phyloP scores from a whole-genome alignment of 345 rosid genomes.

The Streptanthus diversifolius region DNA sequence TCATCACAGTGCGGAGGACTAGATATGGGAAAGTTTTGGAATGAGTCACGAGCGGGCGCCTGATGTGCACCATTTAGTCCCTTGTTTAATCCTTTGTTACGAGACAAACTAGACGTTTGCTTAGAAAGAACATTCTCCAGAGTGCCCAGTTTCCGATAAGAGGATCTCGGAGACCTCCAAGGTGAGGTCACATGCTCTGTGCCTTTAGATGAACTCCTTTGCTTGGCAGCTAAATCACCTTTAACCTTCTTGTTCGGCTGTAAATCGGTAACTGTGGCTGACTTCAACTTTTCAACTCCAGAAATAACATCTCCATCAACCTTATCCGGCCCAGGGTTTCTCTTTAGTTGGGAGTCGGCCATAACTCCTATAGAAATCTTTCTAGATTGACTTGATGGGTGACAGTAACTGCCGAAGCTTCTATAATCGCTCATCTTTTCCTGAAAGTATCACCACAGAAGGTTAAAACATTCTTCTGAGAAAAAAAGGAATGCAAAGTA shows the following conservation, averaged over 20 bases:
- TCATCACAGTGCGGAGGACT: slow-evolving; percentile 36
- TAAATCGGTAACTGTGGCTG: slow-evolving; percentile 26
- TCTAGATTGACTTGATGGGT: slow-evolving; percentile 64
- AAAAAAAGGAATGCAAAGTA: neutral
- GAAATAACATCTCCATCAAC: slow-evolving; percentile 32
- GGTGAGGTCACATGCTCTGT: slow-evolving; percentile 48
- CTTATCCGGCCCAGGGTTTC: slow-evolving; percentile 35
- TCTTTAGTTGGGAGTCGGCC: slow-evolving; percentile 47
- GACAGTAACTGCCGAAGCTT: slow-evolving; percentile 55
- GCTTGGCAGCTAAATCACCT: slow-evolving; percentile 30
- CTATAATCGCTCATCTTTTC: slow-evolving; percentile 52
- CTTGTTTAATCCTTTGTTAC: slow-evolving; percentile 36
- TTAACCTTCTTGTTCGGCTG: slow-evolving; percentile 35
- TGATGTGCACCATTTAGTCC: slow-evolving; percentile 37
- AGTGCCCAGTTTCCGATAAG: slow-evolving; percentile 35
- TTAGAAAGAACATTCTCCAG: slow-evolving; percentile 34
- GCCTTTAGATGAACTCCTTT: slow-evolving; percentile 41
- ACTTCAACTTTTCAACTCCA: slow-evolving; percentile 33
- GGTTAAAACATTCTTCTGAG: neutral
- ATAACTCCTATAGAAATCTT: slow-evolving; percentile 83
- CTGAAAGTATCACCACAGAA: slow-evolving; percentile 32
- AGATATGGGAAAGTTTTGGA: slow-evolving; percentile 29
- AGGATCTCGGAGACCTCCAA: slow-evolving; percentile 52
- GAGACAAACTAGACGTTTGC: slow-evolving; percentile 36
- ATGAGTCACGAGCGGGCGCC: slow-evolving; percentile 30